These are phyloP conservation scores for Strobilomyces echinocephalus DNA, from an alignment of 768 basidiomycete species.

Conservation along the genomic window DNA sequence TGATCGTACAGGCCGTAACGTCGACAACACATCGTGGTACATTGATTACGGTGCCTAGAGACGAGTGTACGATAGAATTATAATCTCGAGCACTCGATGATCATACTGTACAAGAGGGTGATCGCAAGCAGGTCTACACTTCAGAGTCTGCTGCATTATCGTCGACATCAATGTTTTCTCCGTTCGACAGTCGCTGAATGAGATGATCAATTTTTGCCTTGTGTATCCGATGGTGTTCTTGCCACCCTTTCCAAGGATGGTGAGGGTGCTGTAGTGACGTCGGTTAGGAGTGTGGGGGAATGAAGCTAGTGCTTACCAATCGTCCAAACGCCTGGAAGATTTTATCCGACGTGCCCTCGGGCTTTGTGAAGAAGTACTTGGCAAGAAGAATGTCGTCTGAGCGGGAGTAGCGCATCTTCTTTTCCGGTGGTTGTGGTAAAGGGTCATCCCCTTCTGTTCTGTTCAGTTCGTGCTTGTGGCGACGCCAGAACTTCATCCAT, in stretches of 20 bases:
- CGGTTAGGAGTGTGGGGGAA: neutral
- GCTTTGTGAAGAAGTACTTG: constrained; percentile 64
- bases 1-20: too few species aligned
- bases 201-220: constrained; percentile 83
- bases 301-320: constrained; percentile 40
- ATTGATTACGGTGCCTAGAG: constrained; percentile 3
- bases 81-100: neutral
- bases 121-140: constrained; percentile 9
- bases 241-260: constrained; percentile 94
- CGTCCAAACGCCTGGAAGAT: constrained; percentile 79
- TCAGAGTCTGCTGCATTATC: constrained; percentile 27
- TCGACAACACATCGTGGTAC: neutral
- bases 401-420: constrained; percentile 83
- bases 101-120: constrained; percentile 4
- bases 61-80: constrained; percentile 13
- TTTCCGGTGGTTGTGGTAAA: constrained; percentile 71
- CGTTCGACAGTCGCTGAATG: constrained; percentile 54
- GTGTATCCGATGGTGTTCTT: constrained; percentile 86
- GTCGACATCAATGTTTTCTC: constrained; percentile 46
- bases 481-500: constrained; percentile 91
- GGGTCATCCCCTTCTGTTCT: constrained; percentile 64
- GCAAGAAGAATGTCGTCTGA: constrained; percentile 78
- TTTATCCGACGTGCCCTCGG: constrained; percentile 78
- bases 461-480: constrained; percentile 81
- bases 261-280: constrained; percentile 61